Conservation (phyloP, 2,329 filamentous ascomycete species). For the Periconia sp. region DNA sequence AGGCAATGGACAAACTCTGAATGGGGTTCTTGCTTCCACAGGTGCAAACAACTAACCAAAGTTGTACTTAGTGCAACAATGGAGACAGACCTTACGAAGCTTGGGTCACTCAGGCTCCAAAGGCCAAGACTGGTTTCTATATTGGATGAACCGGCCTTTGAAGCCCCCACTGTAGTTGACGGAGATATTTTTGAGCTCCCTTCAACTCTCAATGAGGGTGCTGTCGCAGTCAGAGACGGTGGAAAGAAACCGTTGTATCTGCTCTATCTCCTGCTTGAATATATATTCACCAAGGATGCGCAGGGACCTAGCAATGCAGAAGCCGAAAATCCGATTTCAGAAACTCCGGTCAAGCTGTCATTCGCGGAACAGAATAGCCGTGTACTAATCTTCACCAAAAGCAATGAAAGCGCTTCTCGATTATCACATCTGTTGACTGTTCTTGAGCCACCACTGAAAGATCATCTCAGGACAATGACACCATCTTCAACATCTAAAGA, state of each 20-base stretch:
- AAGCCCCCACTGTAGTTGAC: slow-evolving; percentile 23
- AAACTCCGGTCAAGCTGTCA: slow-evolving; percentile 8
- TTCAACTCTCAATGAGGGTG: slow-evolving; percentile 49
- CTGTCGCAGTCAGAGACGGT: slow-evolving; percentile 54
- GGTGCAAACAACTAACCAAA: slow-evolving; percentile 64
- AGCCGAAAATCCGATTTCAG: slow-evolving; percentile 10
- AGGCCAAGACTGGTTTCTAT: slow-evolving; percentile 77
- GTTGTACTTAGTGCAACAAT: slow-evolving; percentile 90
- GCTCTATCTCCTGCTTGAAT: slow-evolving; percentile 69
- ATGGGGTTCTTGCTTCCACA: slow-evolving; percentile 32
- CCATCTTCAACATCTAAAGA: slow-evolving; percentile 75
- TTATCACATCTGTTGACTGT: slow-evolving; percentile 77
- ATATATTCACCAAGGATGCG: slow-evolving; percentile 40
- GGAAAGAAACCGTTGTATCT: slow-evolving; percentile 74
- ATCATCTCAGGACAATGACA: slow-evolving; percentile 69
- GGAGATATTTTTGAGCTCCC: slow-evolving; percentile 59
- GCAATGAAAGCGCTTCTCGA: slow-evolving; percentile 83
- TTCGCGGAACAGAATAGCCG: slow-evolving; percentile 27
- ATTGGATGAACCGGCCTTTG: slow-evolving; percentile 53
- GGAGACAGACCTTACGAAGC: slow-evolving; percentile 79
- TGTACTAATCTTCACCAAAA: slow-evolving; percentile 85
- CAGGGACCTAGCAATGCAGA: slow-evolving; percentile 21
- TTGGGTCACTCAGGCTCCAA: slow-evolving; percentile 71
- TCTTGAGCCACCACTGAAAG: slow-evolving; percentile 61
- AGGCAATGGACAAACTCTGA: slow-evolving; percentile 42